Evolutionary conservation across 2,329 filamentous ascomycete genomes (phyloP).

Genomic region (Phialemoniopsis sp.): DNA sequence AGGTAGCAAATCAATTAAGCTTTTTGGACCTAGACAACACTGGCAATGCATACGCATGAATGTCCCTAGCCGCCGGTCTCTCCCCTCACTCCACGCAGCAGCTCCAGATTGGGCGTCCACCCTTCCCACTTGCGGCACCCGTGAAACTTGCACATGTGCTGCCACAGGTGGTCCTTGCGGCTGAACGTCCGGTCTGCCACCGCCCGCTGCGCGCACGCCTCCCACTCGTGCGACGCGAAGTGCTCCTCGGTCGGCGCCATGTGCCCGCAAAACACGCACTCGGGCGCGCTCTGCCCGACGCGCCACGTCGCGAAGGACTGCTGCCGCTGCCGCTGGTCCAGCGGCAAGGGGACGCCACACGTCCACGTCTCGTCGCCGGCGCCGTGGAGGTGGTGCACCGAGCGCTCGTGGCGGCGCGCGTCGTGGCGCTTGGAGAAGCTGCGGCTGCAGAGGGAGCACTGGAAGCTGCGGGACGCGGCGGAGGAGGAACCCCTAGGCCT

Average conservation of each 20-base stretch:
- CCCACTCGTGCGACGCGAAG: conserved; percentile 33
- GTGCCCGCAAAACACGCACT: conserved; percentile 34
- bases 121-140: conserved; percentile 38
- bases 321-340: conserved; percentile 12
- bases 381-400: conserved; percentile 36
- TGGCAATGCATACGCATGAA: no score
- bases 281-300: conserved; percentile 35
- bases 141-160: conserved; percentile 30
- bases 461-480: conserved; percentile 22
- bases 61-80: no score
- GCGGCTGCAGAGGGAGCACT: conserved; percentile 32
- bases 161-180: conserved; percentile 33
- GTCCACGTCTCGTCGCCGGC: conserved; percentile 36
- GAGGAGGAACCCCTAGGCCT: no score
- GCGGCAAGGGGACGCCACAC: conserved; percentile 35
- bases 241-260: conserved; percentile 26
- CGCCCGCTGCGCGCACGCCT: conserved; percentile 44
- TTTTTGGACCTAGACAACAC: no score
- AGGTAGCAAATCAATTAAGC: no score
- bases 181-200: conserved; percentile 33
- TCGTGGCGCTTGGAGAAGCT: conserved; percentile 34
- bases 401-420: conserved; percentile 43
- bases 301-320: conserved; percentile 41
- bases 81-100: conserved; percentile 13
- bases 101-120: conserved; percentile 39